Evolutionary conservation across 2,329 filamentous ascomycete genomes (phyloP), one percentile per base, ranked within the genome.

Genomic region (Cadophora malorum): DNA sequence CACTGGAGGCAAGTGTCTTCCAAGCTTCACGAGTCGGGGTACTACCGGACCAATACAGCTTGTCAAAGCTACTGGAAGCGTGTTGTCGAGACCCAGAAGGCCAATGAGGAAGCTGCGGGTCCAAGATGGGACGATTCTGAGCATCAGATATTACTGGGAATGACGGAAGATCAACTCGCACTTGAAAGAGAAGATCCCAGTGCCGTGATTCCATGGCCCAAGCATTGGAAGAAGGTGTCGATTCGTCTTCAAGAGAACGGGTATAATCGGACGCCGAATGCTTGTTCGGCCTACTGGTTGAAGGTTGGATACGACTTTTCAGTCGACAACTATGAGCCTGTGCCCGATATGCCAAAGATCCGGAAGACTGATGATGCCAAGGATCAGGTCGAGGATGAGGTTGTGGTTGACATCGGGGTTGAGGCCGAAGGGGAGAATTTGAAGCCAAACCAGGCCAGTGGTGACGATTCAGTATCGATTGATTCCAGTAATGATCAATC

Each of bases 51-150:
- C 4, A 23, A 50, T 7, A 61, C 58, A 3, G 67, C 67, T 12
- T 69, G 67, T 60, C 61, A 45, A 10, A 41, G 55, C 23, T 67
- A 67, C 38, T 68, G 68, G 68, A 70, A 64, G 33, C 65, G 68
- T 45, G 60, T 62, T 19, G 52, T 63, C 2, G 67, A 53, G n/a
- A 53, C 56, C 33, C 53, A 62, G 45, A 64, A 62, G 28, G 62
- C 65, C n/a, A 64, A 65, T 56, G 63, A 65, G 52, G 62, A 65
- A 31, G 64, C 68, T 9, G 65, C 68, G 47, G 68, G 63, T 7
- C 59, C 65, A 1, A 58, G 60, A 50, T 70, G 68, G 68, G 66
- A 68, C n/a, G 65, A 70, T 23, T 41, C 35, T 14, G 68, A 70
- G 61, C 63, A 70, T 63, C 50, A 63, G 21, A 66, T 70, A 6